Conservation (phyloP, 2,329 filamentous ascomycete genomes). For the Fusarium agapanthi region DNA sequence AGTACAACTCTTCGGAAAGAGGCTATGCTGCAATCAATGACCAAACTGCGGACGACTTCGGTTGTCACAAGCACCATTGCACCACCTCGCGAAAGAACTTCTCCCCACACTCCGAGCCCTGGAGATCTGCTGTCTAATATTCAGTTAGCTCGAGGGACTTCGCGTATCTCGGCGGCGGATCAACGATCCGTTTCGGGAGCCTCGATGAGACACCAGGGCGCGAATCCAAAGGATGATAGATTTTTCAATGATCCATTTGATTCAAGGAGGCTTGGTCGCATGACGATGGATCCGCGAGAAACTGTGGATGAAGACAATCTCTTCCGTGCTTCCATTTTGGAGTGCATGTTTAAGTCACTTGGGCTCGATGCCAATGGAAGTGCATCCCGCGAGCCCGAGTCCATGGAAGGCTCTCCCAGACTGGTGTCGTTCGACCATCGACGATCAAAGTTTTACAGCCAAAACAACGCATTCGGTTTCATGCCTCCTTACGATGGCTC, state of each 20-base stretch:
- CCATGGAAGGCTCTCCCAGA: constrained; percentile 84
- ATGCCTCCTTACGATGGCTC: constrained; percentile 83
- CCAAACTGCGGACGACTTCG: constrained; percentile 56
- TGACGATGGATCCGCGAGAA: constrained; percentile 75
- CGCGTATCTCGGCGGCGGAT: constrained; percentile 49
- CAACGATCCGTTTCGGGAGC: constrained; percentile 20
- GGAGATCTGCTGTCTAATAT: constrained; percentile 85
- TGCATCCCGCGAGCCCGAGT: constrained; percentile 72
- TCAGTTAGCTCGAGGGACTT: constrained; percentile 71
- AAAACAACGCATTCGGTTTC: constrained; percentile 85
- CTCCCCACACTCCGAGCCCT: constrained; percentile 65
- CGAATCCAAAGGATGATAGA: constrained; percentile 59
- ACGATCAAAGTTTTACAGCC: constrained; percentile 76
- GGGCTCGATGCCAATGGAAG: constrained; percentile 78
- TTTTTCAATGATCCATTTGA: constrained; percentile 67
- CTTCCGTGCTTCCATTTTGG: constrained; percentile 88
- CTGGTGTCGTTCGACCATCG: constrained; percentile 85
- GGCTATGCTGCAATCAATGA: constrained; percentile 74
- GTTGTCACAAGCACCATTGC: constrained; percentile 52
- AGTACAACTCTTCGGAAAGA: constrained; percentile 82
- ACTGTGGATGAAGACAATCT: constrained; percentile 86
- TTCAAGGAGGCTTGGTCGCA: constrained; percentile 58
- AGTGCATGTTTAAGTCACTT: constrained; percentile 95
- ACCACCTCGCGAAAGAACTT: constrained; percentile 52
- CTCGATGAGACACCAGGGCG: constrained; percentile 47